Conservation (phyloP, 306 rosid species). For the Glycine tomentella region DNA sequence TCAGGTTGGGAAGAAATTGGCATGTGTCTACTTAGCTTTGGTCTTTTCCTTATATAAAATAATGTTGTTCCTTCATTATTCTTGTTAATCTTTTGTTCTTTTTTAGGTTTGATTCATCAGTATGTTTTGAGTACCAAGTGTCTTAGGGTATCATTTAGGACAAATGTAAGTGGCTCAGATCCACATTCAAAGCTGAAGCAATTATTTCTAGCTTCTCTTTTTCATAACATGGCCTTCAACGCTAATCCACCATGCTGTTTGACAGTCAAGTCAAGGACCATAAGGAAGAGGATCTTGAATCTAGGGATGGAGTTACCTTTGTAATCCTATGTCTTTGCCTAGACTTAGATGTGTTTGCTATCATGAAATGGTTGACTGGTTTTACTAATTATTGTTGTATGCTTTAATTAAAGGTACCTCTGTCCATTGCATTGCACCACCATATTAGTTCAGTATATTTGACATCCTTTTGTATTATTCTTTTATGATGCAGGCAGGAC, state of each 20-base stretch:
- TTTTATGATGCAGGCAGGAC: conserved; percentile 73
- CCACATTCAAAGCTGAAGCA: too few relatives aligned
- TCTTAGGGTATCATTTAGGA: background rate
- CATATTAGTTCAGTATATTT: background rate
- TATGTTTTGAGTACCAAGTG: conserved; percentile 26
- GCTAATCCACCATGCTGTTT: background rate
- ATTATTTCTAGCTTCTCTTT: too few relatives aligned
- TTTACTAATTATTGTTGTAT: background rate
- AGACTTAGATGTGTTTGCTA: conserved; percentile 15
- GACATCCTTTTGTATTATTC: conserved; percentile 27
- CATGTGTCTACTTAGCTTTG: background rate
- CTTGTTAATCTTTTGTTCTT: background rate
- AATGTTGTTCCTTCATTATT: background rate
- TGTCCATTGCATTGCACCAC: background rate
- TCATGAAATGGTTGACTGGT: conserved; percentile 12
- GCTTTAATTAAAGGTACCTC: too few relatives aligned
- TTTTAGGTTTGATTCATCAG: background rate
- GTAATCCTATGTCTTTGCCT: background rate
- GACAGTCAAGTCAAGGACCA: conserved; percentile 8
- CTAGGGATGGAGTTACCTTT: conserved; percentile 19
- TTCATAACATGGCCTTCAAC: too few relatives aligned
- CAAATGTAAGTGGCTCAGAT: too few relatives aligned
- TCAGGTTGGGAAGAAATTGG: conserved; percentile 11
- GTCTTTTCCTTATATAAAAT: conserved; percentile 9
- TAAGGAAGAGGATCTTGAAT: conserved; percentile 36